Evolutionary conservation across 2,329 filamentous ascomycete genomes (phyloP).

Genomic region (Chaetoscypha palmicola): DNA sequence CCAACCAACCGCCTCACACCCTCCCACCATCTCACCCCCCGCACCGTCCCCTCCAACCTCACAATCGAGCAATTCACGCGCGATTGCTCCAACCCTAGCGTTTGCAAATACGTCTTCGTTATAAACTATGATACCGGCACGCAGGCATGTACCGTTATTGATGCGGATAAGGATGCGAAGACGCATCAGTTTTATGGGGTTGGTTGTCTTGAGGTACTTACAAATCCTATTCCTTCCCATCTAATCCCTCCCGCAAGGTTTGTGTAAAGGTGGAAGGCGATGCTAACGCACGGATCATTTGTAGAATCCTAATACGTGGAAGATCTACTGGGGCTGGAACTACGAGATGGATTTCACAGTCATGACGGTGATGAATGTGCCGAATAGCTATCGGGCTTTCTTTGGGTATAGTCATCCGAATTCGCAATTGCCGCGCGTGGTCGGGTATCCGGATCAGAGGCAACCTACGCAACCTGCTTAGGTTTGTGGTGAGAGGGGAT

Average conservation of each 20-base stretch:
- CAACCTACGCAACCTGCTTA: too few species aligned
- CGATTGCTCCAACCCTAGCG: constrained; percentile 5
- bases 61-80: constrained; percentile 9
- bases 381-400: constrained; percentile 10
- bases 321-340: constrained; percentile 18
- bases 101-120: constrained; percentile 9
- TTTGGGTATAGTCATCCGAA: constrained; percentile 18
- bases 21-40: too few species aligned
- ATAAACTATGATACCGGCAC: constrained; percentile 3
- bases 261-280: neutral
- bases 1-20: too few species aligned
- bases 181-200: constrained; percentile 6
- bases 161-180: neutral
- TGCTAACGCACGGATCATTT: neutral
- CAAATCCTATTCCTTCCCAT: neutral
- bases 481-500: too few species aligned
- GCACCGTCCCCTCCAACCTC: neutral
- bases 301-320: constrained; percentile 4
- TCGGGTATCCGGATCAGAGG: neutral
- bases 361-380: constrained; percentile 12
- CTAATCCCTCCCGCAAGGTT: neutral
- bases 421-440: neutral
- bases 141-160: constrained; percentile 4
- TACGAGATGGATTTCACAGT: constrained; percentile 14
- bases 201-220: constrained; percentile 3